These are phyloP conservation scores for Petrea volubilis DNA, from an alignment of 257 asterid genomes.

Conservation along the genomic window DNA sequence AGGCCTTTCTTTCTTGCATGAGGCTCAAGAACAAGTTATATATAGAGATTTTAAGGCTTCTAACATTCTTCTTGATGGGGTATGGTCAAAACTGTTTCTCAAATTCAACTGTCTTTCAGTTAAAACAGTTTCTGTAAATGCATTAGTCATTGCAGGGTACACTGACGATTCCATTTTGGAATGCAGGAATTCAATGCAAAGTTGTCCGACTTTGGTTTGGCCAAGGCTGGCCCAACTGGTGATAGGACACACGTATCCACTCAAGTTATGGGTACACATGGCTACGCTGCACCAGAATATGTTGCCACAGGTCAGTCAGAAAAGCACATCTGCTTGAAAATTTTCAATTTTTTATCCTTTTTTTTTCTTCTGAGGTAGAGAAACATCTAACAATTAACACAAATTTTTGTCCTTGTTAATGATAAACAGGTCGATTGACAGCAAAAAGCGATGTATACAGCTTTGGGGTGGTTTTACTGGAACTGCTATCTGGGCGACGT, in stretches of 20 bases:
- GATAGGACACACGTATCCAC: constrained; percentile 92
- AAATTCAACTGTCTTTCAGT: background rate
- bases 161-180: constrained; percentile 5
- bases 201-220: constrained; percentile 89
- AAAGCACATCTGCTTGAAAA: background rate
- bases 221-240: constrained; percentile 94
- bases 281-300: constrained; percentile 96
- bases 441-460: constrained; percentile 80
- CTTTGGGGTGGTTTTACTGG: constrained; percentile 80
- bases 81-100: constrained; percentile 27
- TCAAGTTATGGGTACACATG: constrained; percentile 91
- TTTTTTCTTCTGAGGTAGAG: background rate
- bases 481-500: constrained; percentile 66
- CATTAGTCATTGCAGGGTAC: background rate
- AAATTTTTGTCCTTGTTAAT: background rate
- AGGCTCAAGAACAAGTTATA: constrained; percentile 81
- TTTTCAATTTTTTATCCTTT: background rate
- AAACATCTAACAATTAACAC: background rate
- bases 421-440: constrained; percentile 66
- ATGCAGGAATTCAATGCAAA: constrained; percentile 89
- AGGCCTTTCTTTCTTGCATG: constrained; percentile 89
- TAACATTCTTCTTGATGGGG: constrained; percentile 87
- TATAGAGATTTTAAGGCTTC: constrained; percentile 93
- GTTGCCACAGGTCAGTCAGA: constrained; percentile 73
- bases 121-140: background rate